These are phyloP conservation scores for Hypocreales sp. DNA, from an alignment of 2,329 filamentous ascomycete genomes.

Conservation along the genomic window DNA sequence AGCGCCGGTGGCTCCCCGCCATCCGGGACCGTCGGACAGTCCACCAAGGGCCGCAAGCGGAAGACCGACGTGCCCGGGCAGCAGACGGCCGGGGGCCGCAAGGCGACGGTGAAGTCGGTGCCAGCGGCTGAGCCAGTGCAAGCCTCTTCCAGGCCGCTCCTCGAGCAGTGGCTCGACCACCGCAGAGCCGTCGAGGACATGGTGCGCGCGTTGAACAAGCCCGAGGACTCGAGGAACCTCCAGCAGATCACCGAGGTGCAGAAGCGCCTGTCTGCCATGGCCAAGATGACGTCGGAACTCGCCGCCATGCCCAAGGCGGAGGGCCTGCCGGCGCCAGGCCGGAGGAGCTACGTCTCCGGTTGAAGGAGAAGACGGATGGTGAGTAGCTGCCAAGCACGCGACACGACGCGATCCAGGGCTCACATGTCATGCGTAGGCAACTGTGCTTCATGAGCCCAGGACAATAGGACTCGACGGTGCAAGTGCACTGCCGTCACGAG, in stretches of 20 bases:
- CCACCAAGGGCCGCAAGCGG: conserved; percentile 38
- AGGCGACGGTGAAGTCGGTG: conserved; percentile 28
- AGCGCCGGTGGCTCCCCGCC: conserved; percentile 25
- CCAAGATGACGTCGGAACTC: conserved; percentile 26
- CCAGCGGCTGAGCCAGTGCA: conserved; percentile 17
- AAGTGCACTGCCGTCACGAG: conserved; percentile 1
- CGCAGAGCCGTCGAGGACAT: conserved; percentile 47
- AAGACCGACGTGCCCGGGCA: conserved; percentile 35
- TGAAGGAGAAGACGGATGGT: conserved; percentile 1
- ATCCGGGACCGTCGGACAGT: conserved; percentile 12
- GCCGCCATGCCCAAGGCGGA: conserved; percentile 10
- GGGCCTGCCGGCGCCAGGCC: conserved; percentile 6
- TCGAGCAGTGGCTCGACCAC: conserved; percentile 44
- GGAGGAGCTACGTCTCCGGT: conserved; percentile 12
- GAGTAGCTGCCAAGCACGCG: too few species aligned
- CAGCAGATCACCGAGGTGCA: conserved; percentile 36
- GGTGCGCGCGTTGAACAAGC: conserved; percentile 31
- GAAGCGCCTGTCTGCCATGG: conserved; percentile 34
- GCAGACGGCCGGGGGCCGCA: conserved; percentile 25
- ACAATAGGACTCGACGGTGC: too few species aligned
- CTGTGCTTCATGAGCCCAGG: too few species aligned
- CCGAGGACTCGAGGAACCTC: conserved; percentile 35
- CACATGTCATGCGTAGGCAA: too few species aligned
- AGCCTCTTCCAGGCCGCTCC: conserved; percentile 21
- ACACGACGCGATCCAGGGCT: too few species aligned